phyloP scores from a whole-genome alignment of 148 eudicot species.

The Pouteria glomerata region DNA sequence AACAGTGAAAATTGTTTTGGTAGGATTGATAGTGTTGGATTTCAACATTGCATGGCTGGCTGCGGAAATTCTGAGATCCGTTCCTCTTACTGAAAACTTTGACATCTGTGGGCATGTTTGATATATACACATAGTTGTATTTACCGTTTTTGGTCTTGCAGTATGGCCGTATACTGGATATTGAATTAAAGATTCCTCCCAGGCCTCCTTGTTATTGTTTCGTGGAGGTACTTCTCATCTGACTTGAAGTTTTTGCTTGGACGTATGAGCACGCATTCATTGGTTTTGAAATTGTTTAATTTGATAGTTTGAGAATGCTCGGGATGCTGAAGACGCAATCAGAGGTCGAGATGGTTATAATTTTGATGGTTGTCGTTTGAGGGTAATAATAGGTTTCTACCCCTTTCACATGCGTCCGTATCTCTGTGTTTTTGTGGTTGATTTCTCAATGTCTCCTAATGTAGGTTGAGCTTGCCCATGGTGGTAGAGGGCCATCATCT shows the following conservation, averaged over 20 bases:
- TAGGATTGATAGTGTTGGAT: neutral
- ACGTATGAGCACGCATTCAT: neutral
- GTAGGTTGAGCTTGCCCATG: constrained; percentile 98
- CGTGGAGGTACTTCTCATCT: constrained; percentile 64
- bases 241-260: neutral
- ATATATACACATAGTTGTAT: too few species aligned
- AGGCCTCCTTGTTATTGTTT: constrained; percentile 92
- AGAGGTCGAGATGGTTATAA: constrained; percentile 98
- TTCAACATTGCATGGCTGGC: neutral
- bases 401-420: neutral
- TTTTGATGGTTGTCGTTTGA: constrained; percentile 90
- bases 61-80: neutral
- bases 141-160: constrained; percentile 31
- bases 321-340: constrained; percentile 97
- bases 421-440: neutral
- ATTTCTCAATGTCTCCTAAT: neutral
- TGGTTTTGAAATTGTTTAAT: neutral
- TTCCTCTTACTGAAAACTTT: neutral
- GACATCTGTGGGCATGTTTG: neutral
- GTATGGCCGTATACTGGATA: constrained; percentile 95
- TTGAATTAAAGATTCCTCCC: constrained; percentile 94
- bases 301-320: constrained; percentile 77
- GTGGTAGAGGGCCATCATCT: constrained; percentile 88
- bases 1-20: neutral
- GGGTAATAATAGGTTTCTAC: constrained; percentile 45